A percentile compares a stretch with the other conserved stretches of the same genome.
phyloP scores from a whole-genome alignment of 306 rosid species.

The Begonia peltatifolia region DNA sequence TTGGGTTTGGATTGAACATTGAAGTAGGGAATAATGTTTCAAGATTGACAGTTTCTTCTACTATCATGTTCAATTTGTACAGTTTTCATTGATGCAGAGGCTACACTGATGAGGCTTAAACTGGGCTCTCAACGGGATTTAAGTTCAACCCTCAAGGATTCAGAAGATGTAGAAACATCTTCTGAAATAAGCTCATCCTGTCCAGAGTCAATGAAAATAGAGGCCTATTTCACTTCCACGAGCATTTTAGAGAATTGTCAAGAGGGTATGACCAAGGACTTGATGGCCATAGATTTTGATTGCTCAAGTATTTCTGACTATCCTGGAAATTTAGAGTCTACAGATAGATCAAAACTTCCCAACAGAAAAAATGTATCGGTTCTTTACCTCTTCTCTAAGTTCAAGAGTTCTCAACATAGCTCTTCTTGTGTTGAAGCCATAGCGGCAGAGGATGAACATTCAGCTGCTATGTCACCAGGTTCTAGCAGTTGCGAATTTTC shows the following conservation, averaged over 20 bases:
- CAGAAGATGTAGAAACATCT: constrained; percentile 3
- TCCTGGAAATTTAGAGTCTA: constrained; percentile 8
- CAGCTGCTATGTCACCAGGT: constrained; percentile 1
- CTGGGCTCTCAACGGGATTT: constrained; percentile 44
- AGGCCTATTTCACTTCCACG: constrained; percentile 8
- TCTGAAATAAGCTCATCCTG: constrained; percentile 23
- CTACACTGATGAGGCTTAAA: constrained; percentile 73
- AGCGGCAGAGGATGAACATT: constrained; percentile 7
- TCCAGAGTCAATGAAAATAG: constrained; percentile 18
- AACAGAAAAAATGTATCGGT: constrained; percentile 25
- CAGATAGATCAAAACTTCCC: constrained; percentile 7
- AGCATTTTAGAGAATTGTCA: constrained; percentile 11
- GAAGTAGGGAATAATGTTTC: too few relatives aligned
- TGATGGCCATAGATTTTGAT: constrained; percentile 26
- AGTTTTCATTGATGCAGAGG: constrained; percentile 31
- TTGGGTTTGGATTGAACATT: too few relatives aligned
- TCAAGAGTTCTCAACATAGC: constrained; percentile 14
- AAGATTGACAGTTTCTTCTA: too few relatives aligned
- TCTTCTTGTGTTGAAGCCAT: constrained; percentile 15
- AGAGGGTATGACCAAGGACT: constrained; percentile 8
- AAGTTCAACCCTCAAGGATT: constrained; percentile 12
- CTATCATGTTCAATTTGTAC: too few relatives aligned
- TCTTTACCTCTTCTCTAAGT: constrained; percentile 37
- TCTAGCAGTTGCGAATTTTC: too few relatives aligned
- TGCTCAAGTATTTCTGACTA: constrained; percentile 9